Base-by-base conservation (phyloP, 371 early-diverging fungal species). In the Capillidium heterosporum region DNA sequence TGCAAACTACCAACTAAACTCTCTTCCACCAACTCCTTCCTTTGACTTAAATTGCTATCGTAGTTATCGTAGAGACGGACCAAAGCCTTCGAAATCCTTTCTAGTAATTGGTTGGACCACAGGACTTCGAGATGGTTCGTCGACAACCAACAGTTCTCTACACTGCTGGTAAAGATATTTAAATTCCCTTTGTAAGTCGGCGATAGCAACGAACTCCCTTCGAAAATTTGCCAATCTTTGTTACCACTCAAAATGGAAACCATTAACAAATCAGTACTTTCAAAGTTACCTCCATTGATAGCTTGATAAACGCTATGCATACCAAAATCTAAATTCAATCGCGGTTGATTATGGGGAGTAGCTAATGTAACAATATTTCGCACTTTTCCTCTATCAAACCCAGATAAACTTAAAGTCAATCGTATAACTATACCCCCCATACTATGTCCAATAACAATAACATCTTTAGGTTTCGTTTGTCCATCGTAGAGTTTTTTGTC, bases 381-480 rank as follows among this genome's bases (percentile, higher is more conserved):
- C 48, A 95, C 81, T 0, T 84, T 74, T 1, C 84, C 84, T 1
- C 76, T 74, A 2, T 71, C 67, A 62, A 87, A 86, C 60, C 80
- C 85, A n/a, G 67, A 61, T 64, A 88, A 68, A 0, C 78, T 78
- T 54, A 90, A 74, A 60, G 87, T 73, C 4, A 84, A 74, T 11
- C 95, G 71, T 13, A 92, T 92, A 1, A 95, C 95, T 17, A 93
- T 75, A 26, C 97, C 97, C 17, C 97, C 97, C 95, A 96, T 95
- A 15, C 92, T 92, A 61, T 95, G 97, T 1, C 89, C 95, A 32
- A 96, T 68, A 19, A 96, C 67, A 7, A 89, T 67, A 23, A 95
- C 91, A 13, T 88, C 82, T 3, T 76, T 73, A 15, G 79, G 79
- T 29, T 24, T 39, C n/a, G 31, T 7, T 15, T 71, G 48, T 2